These are phyloP conservation scores for Suillus subluteus DNA, from an alignment of 768 basidiomycete species.

Conservation along the genomic window DNA sequence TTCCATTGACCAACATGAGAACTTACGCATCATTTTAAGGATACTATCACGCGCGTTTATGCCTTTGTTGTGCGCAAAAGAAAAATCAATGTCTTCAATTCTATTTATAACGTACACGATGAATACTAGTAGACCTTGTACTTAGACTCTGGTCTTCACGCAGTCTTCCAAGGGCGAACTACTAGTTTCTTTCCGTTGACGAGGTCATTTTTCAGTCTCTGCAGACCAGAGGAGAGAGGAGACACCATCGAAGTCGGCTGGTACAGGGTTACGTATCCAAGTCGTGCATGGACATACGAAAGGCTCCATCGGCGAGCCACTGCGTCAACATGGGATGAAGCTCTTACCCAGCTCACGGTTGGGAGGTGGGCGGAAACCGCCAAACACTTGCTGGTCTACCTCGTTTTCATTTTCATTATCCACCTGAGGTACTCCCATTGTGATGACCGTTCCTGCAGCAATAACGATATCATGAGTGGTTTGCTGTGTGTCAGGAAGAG, in stretches of 20 bases:
- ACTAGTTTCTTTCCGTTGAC: constrained; percentile 38
- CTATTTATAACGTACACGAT: neutral
- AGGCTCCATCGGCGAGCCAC: constrained; percentile 15
- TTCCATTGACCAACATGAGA: neutral
- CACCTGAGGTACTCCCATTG: neutral
- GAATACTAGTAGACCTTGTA: constrained; percentile 29
- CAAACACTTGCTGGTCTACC: neutral
- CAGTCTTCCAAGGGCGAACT: constrained; percentile 36
- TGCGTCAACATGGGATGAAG: constrained; percentile 8
- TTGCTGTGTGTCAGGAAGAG: constrained; percentile 38
- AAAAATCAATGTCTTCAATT: neutral
- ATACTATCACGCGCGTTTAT: neutral
- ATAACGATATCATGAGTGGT: constrained; percentile 35
- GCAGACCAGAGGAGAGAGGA: constrained; percentile 28
- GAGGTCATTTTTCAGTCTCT: constrained; percentile 36
- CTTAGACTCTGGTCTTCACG: constrained; percentile 34
- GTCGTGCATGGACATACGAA: constrained; percentile 6
- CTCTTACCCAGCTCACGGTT: constrained; percentile 13
- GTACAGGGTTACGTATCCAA: neutral
- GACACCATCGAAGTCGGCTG: constrained; percentile 42
- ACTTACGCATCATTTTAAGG: neutral
- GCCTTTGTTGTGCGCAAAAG: neutral
- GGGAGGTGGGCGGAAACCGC: constrained; percentile 8
- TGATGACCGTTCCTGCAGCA: constrained; percentile 34
- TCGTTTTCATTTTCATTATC: constrained; percentile 12